Evolutionary conservation across 768 basidiomycete species (phyloP), one percentile per base, ranked within the genome.

Genomic region (Atractiella rhizophila): DNA sequence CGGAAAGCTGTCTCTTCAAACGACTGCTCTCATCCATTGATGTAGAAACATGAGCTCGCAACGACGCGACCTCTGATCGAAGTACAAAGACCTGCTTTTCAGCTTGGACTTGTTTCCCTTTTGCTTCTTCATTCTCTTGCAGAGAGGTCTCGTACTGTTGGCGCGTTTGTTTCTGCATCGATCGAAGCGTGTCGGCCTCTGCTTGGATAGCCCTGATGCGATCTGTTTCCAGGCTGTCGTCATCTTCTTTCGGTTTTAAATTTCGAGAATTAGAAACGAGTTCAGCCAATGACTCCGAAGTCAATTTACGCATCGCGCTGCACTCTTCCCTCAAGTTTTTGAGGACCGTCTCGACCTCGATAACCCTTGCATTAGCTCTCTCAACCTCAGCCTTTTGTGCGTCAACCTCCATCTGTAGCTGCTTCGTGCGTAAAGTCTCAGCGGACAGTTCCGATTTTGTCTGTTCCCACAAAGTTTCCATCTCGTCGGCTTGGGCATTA

Each of bases 51-150:
- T 83, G 77, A 5, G 67, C 63, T 24, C 81, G 72, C 37, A 96
- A 62, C 3, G 70, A 61, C 57, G 88, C 82, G 16, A 91, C 61
- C 44, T 96, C 88, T 12, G 71, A 69, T 30, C 74, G 73, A 10
- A 80, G 64, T 40, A 85, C 77, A 9, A 70, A 68, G 32, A 88
- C 52, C 47, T 88, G 85, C 5, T 63, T 59, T 54, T 88, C 80
- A 20, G 91, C 48, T 15, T 29, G 29, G 8, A 39, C 28, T 27
- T 53, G 47, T 16, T 44, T 44, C 5, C 35, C 11, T 1, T 48
- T 43, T 8, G 42, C 47, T 5, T 48, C 42, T 3, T 35, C 29
- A 11, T 52, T 41, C 29, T 53, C 52, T 13, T 34, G 5, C 4
- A 42, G 40, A 30, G 46, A 37, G 1, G 35, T 25, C 4, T 37